Evolutionary conservation across 495 filamentous ascomycete species (phyloP).

Genomic region (Pyrenopolyporus hunteri): DNA sequence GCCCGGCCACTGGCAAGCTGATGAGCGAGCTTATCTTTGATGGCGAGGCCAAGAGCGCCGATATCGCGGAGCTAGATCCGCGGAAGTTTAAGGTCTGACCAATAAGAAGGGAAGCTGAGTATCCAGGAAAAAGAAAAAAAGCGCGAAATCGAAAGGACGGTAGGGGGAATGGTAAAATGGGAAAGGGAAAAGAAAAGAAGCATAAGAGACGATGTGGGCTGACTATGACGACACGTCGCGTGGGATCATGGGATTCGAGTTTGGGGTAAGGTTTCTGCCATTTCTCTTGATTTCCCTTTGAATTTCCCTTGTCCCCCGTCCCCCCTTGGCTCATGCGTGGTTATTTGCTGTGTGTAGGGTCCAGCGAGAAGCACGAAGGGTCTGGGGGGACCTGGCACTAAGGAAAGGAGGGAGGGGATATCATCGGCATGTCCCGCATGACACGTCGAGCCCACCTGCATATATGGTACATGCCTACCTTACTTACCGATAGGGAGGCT

Average conservation of each 20-base stretch:
- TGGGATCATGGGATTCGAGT: slow-evolving; percentile 18
- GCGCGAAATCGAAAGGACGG: background rate
- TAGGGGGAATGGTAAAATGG: background rate
- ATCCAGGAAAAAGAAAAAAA: background rate
- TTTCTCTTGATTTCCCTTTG: background rate
- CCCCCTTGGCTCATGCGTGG: slow-evolving; percentile 28
- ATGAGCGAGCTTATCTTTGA: slow-evolving; percentile 88
- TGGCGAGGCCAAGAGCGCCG: slow-evolving; percentile 76
- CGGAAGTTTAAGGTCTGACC: slow-evolving; percentile 56
- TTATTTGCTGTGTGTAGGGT: slow-evolving; percentile 14
- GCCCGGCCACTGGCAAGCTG: slow-evolving; percentile 85
- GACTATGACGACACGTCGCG: slow-evolving; percentile 29
- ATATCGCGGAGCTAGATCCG: slow-evolving; percentile 73
- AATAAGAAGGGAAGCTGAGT: background rate
- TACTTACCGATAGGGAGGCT: slow-evolving; percentile 27
- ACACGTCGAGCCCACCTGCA: slow-evolving; percentile 12
- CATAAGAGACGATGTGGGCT: slow-evolving; percentile 3
- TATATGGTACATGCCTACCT: background rate
- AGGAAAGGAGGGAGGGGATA: slow-evolving; percentile 5
- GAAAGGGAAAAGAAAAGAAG: background rate
- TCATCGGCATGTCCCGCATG: slow-evolving; percentile 31
- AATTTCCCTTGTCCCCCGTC: background rate
- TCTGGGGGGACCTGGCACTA: background rate
- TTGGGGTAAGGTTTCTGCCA: background rate
- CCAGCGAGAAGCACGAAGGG: slow-evolving; percentile 9